Base-by-base conservation (phyloP, 768 basidiomycete species). In the Floccularia luteovirens region DNA sequence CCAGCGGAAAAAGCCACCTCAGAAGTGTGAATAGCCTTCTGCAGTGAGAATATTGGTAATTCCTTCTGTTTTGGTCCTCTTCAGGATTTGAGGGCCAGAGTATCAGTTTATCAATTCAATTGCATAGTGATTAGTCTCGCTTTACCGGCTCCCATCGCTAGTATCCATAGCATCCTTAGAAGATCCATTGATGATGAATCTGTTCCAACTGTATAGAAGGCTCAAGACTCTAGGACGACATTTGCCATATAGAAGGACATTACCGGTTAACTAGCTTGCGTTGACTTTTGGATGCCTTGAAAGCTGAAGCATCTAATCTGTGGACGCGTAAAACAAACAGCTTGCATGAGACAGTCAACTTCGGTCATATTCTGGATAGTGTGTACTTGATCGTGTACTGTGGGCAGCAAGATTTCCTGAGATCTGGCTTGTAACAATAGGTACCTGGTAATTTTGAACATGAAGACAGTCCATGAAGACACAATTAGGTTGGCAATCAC, bases 351-450 rank as follows among this genome's bases (percentile, higher is more conserved):
- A n/a, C n/a, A n/a, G n/a, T n/a, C n/a, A n/a, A n/a, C n/a, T n/a
- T n/a, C n/a, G 39, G 38, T 42, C 27, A 41, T 17, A 44, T 17
- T 25, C 28, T 23, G 23, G 16, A 46, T 31, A 45, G 21, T 30
- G 19, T 34, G 21, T 49, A 86, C 90, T 77, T 88, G 57, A 97
- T 97, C 2, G 94, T 90, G 55, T 96, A 94, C 48, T 91, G 87
- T 1, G 93, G 90, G 56, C 94, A 98, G 55, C 94, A 97, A 7
- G 90, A 83, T 4, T 61, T 56, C 46, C 66, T 72, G 59, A 93
- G 66, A 57, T 93, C 80, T 3, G 92, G 92, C 46, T 88, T 90
- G 59, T 97, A 97, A 51, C 89, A 80, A 61, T 81, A 92, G 21
- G 64, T 67, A 3, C 74, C 74, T 74, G 34, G 6, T 27, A 2